phyloP scores from a whole-genome alignment of 257 asterid species.

The Coffea eugenioides region DNA sequence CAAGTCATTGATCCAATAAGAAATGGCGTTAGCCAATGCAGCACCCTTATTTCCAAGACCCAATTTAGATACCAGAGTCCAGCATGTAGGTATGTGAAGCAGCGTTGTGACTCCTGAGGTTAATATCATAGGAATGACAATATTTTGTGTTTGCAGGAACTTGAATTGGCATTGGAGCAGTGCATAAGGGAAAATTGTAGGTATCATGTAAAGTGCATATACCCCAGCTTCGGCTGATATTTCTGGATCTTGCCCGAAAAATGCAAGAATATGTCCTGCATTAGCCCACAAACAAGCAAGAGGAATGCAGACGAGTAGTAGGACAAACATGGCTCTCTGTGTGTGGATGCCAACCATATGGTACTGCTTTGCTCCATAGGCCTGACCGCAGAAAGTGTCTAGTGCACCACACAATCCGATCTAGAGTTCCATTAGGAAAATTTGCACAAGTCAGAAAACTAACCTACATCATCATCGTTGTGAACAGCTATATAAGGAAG shows the following conservation, averaged over 20 bases:
- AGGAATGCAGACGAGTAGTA: constrained; percentile 17
- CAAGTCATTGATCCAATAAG: constrained; percentile 58
- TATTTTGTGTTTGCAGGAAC: constrained; percentile 60
- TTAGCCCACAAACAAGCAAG: constrained; percentile 19
- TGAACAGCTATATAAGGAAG: too few species aligned
- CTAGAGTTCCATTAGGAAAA: background rate
- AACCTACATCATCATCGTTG: too few species aligned
- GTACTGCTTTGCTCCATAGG: constrained; percentile 27
- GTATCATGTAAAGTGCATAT: background rate
- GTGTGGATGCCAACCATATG: constrained; percentile 26
- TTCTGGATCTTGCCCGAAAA: constrained; percentile 3
- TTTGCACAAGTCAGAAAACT: too few species aligned
- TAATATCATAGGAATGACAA: constrained; percentile 65
- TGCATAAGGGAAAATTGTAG: constrained; percentile 30
- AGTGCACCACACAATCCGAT: constrained; percentile 14
- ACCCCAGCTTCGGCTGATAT: constrained; percentile 5
- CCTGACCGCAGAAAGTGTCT: constrained; percentile 29
- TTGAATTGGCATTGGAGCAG: constrained; percentile 56
- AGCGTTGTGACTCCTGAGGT: constrained; percentile 51
- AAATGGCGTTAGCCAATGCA: constrained; percentile 55
- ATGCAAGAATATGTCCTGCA: constrained; percentile 7
- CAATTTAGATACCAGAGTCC: constrained; percentile 46
- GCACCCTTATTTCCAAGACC: constrained; percentile 69
- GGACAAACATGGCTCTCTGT: constrained; percentile 29
- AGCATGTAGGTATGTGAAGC: constrained; percentile 45